Base-by-base conservation (phyloP, 2,329 filamentous ascomycete genomes). In the Verticillium isaacii region DNA sequence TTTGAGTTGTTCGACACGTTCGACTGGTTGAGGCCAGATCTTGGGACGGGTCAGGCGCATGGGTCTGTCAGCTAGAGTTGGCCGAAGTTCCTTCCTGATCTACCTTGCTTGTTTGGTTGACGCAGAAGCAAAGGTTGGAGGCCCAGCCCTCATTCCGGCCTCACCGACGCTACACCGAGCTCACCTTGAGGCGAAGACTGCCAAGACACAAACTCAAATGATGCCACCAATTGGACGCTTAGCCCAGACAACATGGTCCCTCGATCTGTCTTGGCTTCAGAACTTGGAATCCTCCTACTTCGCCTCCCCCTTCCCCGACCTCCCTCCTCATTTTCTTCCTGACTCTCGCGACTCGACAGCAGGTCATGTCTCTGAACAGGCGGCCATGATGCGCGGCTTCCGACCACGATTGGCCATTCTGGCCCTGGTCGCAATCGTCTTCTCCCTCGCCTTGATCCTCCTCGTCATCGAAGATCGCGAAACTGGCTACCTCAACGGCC, bases 1-100 rank as follows among this genome's bases (percentile, higher is more conserved):
- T 81, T 82, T 61, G 79, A 82, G 61, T 69, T 82, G 37, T 65
- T 82, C 1, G 78, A 82, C 64, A 82, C 80, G 0, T 82, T 80
- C 67, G 78, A 80, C 60, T 82, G 79, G 79, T 66, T 80, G 57
- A 66, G 75, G 12, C 66, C 66, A 6, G 69, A 70, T 36, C 14
- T 36, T 3, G 34, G 34, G 34, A 14, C 34, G 34, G 14, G 14
- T 5, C 34, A 36, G 34, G 14, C 9, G 9, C 34, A 36, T 36
- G 34, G 34, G 11, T 7, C 34, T 29, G 29, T 6, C 29, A 29
- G 29, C 29, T 29, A 29, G 29, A 4, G 5, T 29, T 5, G 29
- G 29, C 5, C 29, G 29, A 29, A 29, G 29, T 29, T 29, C 29
- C 29, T 29, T 29, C 29, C 5, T 29, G 29, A 29, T 29, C 29